Base-by-base conservation (phyloP, 2,329 filamentous ascomycete species). In the Alternaria tenuissima region DNA sequence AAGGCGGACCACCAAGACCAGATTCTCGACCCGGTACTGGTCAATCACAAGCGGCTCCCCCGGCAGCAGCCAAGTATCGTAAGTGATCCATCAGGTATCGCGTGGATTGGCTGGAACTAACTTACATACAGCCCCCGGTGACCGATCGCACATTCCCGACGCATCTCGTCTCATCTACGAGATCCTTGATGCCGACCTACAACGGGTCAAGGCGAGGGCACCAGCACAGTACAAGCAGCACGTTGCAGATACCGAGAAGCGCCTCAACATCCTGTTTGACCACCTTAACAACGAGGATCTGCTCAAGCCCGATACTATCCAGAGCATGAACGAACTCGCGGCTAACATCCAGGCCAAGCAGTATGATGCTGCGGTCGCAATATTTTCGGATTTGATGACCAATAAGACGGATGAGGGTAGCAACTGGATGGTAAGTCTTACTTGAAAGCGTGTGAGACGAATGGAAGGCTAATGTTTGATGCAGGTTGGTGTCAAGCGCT, bases 211-310 rank as follows among this genome's bases (percentile, higher is more conserved):
- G 61, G 82, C 89, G 32, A 91, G 92, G 68, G 95, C 95, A 0
- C 95, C 95, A 18, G 84, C 90, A n/a, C 89, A 90, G 16, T 97
- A 95, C 81, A 90, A 92, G 64, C 86, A 89, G 14, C 94, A 98
- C 77, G 93, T 99, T 20, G 91, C 93, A 71, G 95, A 98, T 76
- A 95, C 94, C 2, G 92, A 97, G 77, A 97, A 97, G 81, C 89
- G 95, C 28, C 85, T 99, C 60, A 92, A 91, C 71, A 89, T 97
- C 51, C 83, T 99, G n/a, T 98, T 97, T 77, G 94, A 99, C 75
- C 93, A 97, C 78, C 84, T 99, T 47, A 99, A 98, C 85, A 98
- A 98, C 68, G 91, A 94, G 74, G 94, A 98, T 73, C 83, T 97
- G 41, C 84, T 98, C 55, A 91, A 91, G 81, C 87, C 91, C 2